Base-by-base conservation (phyloP, 768 basidiomycete genomes). In the Russula foetens region DNA sequence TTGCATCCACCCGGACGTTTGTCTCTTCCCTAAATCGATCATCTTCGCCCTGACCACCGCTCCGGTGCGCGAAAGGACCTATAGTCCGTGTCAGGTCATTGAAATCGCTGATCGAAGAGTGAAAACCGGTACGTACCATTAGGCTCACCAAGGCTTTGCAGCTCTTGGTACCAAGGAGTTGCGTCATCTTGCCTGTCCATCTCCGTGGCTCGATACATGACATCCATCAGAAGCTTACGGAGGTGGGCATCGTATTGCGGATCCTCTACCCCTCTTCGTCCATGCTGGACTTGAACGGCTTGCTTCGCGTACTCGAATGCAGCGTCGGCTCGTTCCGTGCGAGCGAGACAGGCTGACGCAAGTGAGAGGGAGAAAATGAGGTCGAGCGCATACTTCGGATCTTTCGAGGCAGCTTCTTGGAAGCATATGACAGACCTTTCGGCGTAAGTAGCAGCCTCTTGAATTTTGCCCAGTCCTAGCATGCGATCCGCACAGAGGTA, bases 301-400 rank as follows among this genome's bases (percentile, higher is more conserved):
- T 53, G 35, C 45, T 62, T 62, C 38, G 60, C 60, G 17, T 53
- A 62, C 38, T 43, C 45, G 0, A 62, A 35, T 4, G 60, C 60
- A 57, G 39, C 21, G 2, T 21, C 17, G 19, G 2, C 23, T 8
- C 60, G 60, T 28, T 46, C 55, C 1, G 60, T 62, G 29, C 51
- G 53, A 11, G 60, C 56, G 46, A 62, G 60, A 19, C 60, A 57
- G 21, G 60, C 46, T 1, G 60, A 62, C 19, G 60, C 56, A 1
- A 62, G 56, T 3, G 60, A 47, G 8, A 62, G 60, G 2, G 60
- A 58, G 35, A 53, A 53, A 15, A 62, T 57, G n/a, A 62, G 56
- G 38, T 62, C 60, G 17, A 57, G 39, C 4, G 44, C 35, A 9
- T 62, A 62, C 31, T 53, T 62, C 9, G 4, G 45, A 21, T 35